Evolutionary conservation across 2,329 filamentous ascomycete species (phyloP).

Genomic region (Tricladium varicosporioides): DNA sequence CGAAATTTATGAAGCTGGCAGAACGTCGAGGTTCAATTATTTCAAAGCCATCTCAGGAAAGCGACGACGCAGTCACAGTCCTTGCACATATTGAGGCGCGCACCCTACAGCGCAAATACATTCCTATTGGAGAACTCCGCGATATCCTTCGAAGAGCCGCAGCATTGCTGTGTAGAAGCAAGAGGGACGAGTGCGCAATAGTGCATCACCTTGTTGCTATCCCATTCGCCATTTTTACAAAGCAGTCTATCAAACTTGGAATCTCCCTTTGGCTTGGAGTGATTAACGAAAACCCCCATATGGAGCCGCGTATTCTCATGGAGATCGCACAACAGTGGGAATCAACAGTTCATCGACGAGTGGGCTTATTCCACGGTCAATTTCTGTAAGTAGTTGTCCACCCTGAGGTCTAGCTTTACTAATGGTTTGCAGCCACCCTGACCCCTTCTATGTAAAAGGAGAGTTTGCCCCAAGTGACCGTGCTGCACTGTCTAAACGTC

Average conservation of each 20-base stretch:
- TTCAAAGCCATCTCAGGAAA: constrained; percentile 52
- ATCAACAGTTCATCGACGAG: constrained; percentile 69
- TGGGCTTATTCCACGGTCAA: constrained; percentile 76
- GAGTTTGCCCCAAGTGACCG: constrained; percentile 93
- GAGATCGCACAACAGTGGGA: constrained; percentile 94
- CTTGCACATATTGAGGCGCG: constrained; percentile 72
- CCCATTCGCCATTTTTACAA: constrained; percentile 89
- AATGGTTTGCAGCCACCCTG: constrained; percentile 53
- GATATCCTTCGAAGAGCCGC: constrained; percentile 83
- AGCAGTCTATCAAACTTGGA: constrained; percentile 92
- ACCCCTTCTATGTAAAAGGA: constrained; percentile 87
- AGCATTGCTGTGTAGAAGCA: constrained; percentile 77
- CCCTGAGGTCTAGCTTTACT: no score
- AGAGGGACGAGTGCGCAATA: constrained; percentile 73
- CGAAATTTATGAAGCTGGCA: constrained; percentile 57
- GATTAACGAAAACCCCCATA: constrained; percentile 88
- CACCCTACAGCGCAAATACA: constrained; percentile 64
- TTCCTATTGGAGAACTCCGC: constrained; percentile 72
- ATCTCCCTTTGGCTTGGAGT: constrained; percentile 96
- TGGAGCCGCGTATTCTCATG: constrained; percentile 81
- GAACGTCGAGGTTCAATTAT: constrained; percentile 39
- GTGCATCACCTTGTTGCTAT: constrained; percentile 87
- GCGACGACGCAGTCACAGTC: constrained; percentile 59
- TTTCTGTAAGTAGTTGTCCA: constrained; percentile 53
- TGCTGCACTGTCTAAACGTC: constrained; percentile 67